Conservation (phyloP, 129 eudicot species). For the Smallanthus sonchifolius region DNA sequence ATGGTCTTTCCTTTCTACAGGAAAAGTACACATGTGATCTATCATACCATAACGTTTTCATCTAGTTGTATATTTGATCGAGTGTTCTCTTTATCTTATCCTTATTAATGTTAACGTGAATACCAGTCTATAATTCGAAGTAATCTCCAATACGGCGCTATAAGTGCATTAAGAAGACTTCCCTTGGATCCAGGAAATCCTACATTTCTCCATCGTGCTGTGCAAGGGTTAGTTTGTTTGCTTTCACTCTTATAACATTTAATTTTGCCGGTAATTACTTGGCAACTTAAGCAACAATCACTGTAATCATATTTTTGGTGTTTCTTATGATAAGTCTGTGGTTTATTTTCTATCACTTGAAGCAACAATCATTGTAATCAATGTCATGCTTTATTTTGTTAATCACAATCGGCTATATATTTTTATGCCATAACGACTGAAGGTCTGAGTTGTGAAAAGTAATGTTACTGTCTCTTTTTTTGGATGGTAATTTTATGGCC, state of each 20-base stretch:
- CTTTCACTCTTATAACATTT: slow-evolving; percentile 3
- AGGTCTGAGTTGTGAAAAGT: too few relatives aligned
- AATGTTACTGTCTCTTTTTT: background rate
- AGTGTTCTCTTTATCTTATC: background rate
- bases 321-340: background rate
- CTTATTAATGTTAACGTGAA: slow-evolving; percentile 11
- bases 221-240: slow-evolving; percentile 71
- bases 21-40: background rate
- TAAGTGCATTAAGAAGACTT: slow-evolving; percentile 95
- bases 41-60: slow-evolving; percentile 13
- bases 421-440: background rate
- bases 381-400: background rate
- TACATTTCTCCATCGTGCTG: slow-evolving; percentile 88
- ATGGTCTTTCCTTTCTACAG: background rate
- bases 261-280: slow-evolving; percentile 10
- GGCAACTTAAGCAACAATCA: slow-evolving; percentile 8
- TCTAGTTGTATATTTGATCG: background rate
- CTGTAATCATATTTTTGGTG: background rate
- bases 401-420: background rate
- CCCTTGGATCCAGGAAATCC: slow-evolving; percentile 98
- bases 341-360: background rate
- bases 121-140: slow-evolving; percentile 84
- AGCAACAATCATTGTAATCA: background rate
- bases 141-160: slow-evolving; percentile 89
- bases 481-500: background rate